These are phyloP conservation scores for Malassezia japonica DNA, from an alignment of 1,284 basidiomycete genomes.

Conservation along the genomic window DNA sequence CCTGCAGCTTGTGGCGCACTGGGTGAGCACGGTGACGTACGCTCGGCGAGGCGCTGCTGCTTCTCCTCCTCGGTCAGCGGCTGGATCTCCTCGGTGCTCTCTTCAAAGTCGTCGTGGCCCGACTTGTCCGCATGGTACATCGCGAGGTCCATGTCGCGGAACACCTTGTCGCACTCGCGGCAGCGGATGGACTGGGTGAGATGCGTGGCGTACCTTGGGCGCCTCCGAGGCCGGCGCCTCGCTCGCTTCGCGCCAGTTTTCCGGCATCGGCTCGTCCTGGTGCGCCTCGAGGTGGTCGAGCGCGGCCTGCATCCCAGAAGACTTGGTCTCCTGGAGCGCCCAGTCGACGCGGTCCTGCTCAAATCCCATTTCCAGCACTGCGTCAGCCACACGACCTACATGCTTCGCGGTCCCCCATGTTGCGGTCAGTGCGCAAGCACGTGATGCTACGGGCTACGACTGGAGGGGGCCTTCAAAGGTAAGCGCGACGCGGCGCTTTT, in stretches of 20 bases:
- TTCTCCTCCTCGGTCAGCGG: conserved; percentile 93
- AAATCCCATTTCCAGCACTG: conserved; percentile 47
- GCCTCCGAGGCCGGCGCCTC: conserved; percentile 25
- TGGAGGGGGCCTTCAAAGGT: conserved; percentile 52
- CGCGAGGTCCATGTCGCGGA: conserved; percentile 72
- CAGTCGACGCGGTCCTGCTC: conserved; percentile 40
- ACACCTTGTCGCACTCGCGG: conserved; percentile 38
- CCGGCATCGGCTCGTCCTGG: conserved; percentile 33
- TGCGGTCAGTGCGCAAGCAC: conserved; percentile 1
- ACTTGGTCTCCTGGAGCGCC: conserved; percentile 35
- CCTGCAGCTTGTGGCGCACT: conserved; percentile 37
- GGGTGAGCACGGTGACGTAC: conserved; percentile 15
- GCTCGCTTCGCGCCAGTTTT: not conserved
- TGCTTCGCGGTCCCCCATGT: conserved; percentile 13
- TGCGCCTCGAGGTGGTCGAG: conserved; percentile 46
- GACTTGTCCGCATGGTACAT: conserved; percentile 91
- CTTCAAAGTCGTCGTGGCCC: conserved; percentile 76
- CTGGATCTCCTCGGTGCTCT: conserved; percentile 87
- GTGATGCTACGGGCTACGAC: conserved; percentile 2
- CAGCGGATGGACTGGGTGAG: conserved; percentile 37
- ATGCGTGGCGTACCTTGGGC: conserved; percentile 25
- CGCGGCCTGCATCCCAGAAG: conserved; percentile 26
- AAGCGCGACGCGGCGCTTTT: conserved; percentile 74
- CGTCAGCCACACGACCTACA: conserved; percentile 6
- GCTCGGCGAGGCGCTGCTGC: conserved; percentile 66